Base-by-base conservation (phyloP, 2,329 filamentous ascomycete genomes). In the Periconia macrospinosa region DNA sequence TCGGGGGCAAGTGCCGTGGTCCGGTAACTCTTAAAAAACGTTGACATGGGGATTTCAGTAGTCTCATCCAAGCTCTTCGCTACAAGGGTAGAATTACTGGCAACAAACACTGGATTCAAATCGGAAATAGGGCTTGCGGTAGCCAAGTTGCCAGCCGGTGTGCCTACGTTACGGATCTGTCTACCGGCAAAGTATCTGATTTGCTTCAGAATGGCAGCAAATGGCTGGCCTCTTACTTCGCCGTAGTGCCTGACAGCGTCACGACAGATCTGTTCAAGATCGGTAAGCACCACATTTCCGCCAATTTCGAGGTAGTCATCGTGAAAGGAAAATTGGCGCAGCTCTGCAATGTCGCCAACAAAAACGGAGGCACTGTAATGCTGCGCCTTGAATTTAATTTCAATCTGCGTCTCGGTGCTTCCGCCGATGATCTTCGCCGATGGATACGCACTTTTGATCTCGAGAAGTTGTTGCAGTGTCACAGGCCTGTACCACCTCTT, bases 81-180 rank as follows among this genome's bases (percentile, higher is more conserved):
- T 18, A 97, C 80, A 5, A 97, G 75, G 0, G 88, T 86, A 1
- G 91, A 89, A 60, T 93, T 91, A 1, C 91, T 89, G 2, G 91
- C 92, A 71, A 97, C 89, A 47, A 99, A 87, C 0, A 97, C 91
- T 0, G 94, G 94, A 66, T 97, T 99, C 43, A 99, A 77, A 77
- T 99, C 94, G 0, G 93, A 97, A 44, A 97, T 99, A 0, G 94
- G 94, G 20, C 92, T 96, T 0, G 94, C 94, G 0, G 94, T 99
- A 1, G 89, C 92, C 30, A 99, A 76, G 66, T 97, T 99, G 42
- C 94, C 94, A 0, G 94, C 94, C 0, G 92, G 93, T 0, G 94
- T 97, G 30, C 93, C 94, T n/a, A 97, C 93, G 66, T 97, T 99
- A 63, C 94, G 85, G 67, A 99, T 97, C 68, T 99, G 94, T 45